Percentiles rank a stretch among this genome's conserved stretches.
These are phyloP conservation scores for Elsinoe arachidis DNA, from an alignment of 2,329 filamentous ascomycete species.

Conservation along the genomic window DNA sequence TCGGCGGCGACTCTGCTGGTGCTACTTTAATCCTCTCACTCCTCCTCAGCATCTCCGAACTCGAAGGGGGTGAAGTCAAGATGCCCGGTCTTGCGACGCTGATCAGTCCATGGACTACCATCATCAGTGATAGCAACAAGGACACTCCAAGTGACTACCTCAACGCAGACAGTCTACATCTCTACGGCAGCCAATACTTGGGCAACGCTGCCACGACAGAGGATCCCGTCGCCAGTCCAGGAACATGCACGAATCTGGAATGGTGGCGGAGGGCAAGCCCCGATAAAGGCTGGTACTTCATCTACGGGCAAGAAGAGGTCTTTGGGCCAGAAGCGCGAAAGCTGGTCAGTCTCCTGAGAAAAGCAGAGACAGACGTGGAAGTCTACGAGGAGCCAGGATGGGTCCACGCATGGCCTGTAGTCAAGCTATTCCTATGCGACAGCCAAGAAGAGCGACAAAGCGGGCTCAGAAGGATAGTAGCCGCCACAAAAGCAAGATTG, in stretches of 20 bases:
- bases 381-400: slow-evolving; percentile 54
- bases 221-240: slow-evolving; percentile 60
- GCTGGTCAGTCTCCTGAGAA: slow-evolving; percentile 48
- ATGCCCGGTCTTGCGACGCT: slow-evolving; percentile 57
- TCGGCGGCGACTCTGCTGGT: slow-evolving; percentile 73
- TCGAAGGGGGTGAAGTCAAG: slow-evolving; percentile 34
- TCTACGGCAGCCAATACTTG: slow-evolving; percentile 63
- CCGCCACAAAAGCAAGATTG: slow-evolving; percentile 25
- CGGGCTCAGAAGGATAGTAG: slow-evolving; percentile 39
- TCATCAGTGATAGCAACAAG: slow-evolving; percentile 58
- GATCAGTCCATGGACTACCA: slow-evolving; percentile 73
- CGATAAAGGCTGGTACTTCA: slow-evolving; percentile 56
- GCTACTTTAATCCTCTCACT: slow-evolving; percentile 65
- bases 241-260: slow-evolving; percentile 54
- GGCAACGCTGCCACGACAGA: slow-evolving; percentile 42
- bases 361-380: slow-evolving; percentile 45
- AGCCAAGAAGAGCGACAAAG: slow-evolving; percentile 38
- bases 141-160: slow-evolving; percentile 70
- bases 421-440: slow-evolving; percentile 48
- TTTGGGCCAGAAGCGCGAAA: slow-evolving; percentile 61
- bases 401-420: slow-evolving; percentile 78
- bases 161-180: slow-evolving; percentile 54
- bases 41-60: slow-evolving; percentile 55
- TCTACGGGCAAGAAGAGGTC: slow-evolving; percentile 70
- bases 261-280: slow-evolving; percentile 64